These are phyloP conservation scores for Ceratobasidium sp. DNA, from an alignment of 1,284 basidiomycete species.

Conservation along the genomic window DNA sequence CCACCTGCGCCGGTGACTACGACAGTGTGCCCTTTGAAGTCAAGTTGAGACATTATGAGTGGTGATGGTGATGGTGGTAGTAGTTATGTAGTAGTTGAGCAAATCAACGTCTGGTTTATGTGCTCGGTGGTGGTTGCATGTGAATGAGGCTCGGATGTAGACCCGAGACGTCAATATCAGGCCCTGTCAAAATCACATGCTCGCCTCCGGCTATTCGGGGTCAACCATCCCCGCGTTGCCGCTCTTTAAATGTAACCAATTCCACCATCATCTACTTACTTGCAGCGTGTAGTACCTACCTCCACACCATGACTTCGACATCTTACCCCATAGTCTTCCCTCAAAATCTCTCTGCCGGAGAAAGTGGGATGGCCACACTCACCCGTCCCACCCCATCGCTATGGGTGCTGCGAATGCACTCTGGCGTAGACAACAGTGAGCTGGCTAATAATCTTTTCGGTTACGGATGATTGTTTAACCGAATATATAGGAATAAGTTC, in stretches of 20 bases:
- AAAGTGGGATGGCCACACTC: conserved; percentile 46
- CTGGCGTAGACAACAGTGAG: conserved; percentile 81
- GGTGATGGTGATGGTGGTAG: conserved; percentile 35
- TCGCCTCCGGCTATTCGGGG: conserved; percentile 26
- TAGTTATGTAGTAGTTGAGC: background rate
- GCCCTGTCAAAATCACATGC: conserved; percentile 16
- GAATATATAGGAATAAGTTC: conserved; percentile 60
- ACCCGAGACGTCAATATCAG: conserved; percentile 19
- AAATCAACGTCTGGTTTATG: conserved; percentile 32
- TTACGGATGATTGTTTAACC: background rate
- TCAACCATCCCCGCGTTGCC: background rate
- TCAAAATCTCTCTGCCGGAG: conserved; percentile 27
- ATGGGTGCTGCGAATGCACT: conserved; percentile 84
- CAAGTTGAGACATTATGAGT: conserved; percentile 59
- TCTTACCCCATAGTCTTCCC: conserved; percentile 36
- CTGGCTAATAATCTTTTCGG: background rate
- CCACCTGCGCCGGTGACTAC: conserved; percentile 97
- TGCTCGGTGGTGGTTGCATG: conserved; percentile 27
- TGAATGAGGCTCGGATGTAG: conserved; percentile 12
- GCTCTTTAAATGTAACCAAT: background rate
- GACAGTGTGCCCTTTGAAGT: conserved; percentile 93
- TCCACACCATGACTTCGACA: conserved; percentile 17
- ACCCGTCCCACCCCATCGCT: conserved; percentile 54
- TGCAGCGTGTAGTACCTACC: background rate
- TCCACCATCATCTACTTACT: background rate